Percentiles rank a stretch among this genome's conserved stretches.
phyloP scores from a whole-genome alignment of 2,329 filamentous ascomycete genomes.

The Scolecobasidium constrictum region DNA sequence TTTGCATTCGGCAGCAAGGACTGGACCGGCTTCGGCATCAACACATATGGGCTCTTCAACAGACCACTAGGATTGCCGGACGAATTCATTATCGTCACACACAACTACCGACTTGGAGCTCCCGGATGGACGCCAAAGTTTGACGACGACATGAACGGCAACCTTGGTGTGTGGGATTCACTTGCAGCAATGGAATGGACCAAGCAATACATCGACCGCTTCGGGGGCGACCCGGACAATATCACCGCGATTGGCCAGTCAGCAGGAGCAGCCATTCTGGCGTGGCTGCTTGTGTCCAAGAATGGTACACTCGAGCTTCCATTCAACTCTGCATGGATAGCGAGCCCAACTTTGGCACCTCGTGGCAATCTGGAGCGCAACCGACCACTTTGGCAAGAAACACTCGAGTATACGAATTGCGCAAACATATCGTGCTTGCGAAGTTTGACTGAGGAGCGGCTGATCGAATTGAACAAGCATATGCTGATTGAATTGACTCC shows the following conservation, averaged over 20 bases:
- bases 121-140: slow-evolving; percentile 46
- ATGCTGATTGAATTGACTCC: too few relatives aligned
- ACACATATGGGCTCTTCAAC: slow-evolving; percentile 46
- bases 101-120: slow-evolving; percentile 47
- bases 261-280: too few relatives aligned
- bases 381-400: too few relatives aligned
- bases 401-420: too few relatives aligned
- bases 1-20: slow-evolving; percentile 54
- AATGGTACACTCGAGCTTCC: too few relatives aligned
- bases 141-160: slow-evolving; percentile 36
- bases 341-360: too few relatives aligned
- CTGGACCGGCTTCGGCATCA: slow-evolving; percentile 33
- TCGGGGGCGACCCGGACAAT: slow-evolving; percentile 41
- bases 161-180: slow-evolving; percentile 43
- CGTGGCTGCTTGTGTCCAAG: too few relatives aligned
- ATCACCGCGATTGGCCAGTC: slow-evolving; percentile 47
- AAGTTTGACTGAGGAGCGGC: too few relatives aligned
- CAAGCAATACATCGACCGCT: slow-evolving; percentile 40
- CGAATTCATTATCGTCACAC: slow-evolving; percentile 40
- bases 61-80: slow-evolving; percentile 42
- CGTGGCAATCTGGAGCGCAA: too few relatives aligned
- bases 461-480: too few relatives aligned
- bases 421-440: too few relatives aligned
- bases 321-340: too few relatives aligned
- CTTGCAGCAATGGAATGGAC: slow-evolving; percentile 43